Conservation (phyloP, 2,329 filamentous ascomycete genomes). For the Metarhizium anisopliae region DNA sequence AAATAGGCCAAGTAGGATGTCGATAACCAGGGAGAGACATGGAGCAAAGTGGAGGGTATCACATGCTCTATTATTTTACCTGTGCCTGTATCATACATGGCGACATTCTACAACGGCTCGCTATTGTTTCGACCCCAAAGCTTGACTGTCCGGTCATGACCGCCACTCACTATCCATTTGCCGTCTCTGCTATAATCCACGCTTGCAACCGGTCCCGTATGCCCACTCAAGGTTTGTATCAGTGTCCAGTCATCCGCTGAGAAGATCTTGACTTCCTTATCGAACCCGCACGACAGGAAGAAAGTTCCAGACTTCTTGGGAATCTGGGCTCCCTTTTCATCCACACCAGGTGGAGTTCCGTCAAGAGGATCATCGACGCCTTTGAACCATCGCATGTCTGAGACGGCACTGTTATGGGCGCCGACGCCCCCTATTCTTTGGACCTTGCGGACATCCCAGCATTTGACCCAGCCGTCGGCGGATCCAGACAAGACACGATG, state of each 20-base stretch:
- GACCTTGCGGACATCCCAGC: conserved; percentile 93
- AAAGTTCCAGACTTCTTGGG: conserved; percentile 89
- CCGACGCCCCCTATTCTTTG: conserved; percentile 76
- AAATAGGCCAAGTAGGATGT: neutral
- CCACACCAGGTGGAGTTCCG: conserved; percentile 48
- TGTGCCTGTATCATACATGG: neutral
- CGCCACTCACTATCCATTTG: conserved; percentile 88
- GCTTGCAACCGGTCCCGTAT: conserved; percentile 86
- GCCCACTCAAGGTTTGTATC: conserved; percentile 78
- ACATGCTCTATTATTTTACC: neutral
- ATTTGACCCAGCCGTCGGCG: conserved; percentile 92
- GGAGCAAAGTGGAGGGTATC: neutral
- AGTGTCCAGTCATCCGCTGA: conserved; percentile 94
- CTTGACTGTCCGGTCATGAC: conserved; percentile 92
- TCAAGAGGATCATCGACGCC: conserved; percentile 66
- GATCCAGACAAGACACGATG: conserved; percentile 89
- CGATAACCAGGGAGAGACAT: neutral
- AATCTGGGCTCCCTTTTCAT: conserved; percentile 54
- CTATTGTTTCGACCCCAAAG: conserved; percentile 85
- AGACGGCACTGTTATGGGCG: conserved; percentile 84
- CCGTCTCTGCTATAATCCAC: conserved; percentile 81
- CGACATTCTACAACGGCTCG: conserved; percentile 33
- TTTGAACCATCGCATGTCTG: conserved; percentile 90
- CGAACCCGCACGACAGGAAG: conserved; percentile 84
- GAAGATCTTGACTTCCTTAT: conserved; percentile 91